Conservation (phyloP, 768 basidiomycete species). For the Tylopilus intermedius region DNA sequence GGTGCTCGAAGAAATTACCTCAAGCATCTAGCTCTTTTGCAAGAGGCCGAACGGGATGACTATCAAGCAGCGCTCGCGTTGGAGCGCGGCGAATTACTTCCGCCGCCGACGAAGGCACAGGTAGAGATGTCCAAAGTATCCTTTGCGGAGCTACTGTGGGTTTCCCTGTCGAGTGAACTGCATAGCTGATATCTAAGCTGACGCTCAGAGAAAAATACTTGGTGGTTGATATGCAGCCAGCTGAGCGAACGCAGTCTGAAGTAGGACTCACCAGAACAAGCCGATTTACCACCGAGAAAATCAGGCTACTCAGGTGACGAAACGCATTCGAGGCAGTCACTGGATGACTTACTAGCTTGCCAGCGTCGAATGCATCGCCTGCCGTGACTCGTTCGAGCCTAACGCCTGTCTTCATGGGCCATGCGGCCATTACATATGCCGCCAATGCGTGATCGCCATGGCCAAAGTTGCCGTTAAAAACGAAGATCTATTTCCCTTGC, state of each 20-base stretch:
- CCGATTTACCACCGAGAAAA: background rate
- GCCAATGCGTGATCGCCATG: conserved; percentile 39
- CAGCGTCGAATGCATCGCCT: conserved; percentile 37
- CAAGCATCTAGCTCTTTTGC: conserved; percentile 10
- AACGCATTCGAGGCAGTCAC: background rate
- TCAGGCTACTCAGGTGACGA: background rate
- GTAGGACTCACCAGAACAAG: background rate
- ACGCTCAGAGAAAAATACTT: conserved; percentile 11
- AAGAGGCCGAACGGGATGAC: conserved; percentile 16
- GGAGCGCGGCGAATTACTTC: conserved; percentile 25
- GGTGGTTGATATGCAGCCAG: background rate
- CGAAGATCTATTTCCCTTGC: conserved; percentile 48
- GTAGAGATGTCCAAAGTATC: conserved; percentile 12
- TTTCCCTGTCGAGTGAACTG: background rate
- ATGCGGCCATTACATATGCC: conserved; percentile 48
- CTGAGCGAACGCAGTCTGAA: background rate
- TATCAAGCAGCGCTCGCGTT: conserved; percentile 29
- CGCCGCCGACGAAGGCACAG: conserved; percentile 20
- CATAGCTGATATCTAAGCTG: background rate
- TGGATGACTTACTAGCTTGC: background rate
- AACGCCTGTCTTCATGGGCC: conserved; percentile 30
- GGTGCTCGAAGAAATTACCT: conserved; percentile 5
- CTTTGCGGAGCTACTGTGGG: conserved; percentile 16
- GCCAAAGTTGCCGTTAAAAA: conserved; percentile 40
- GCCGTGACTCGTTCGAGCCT: conserved; percentile 31